Evolutionary conservation across 2,329 filamentous ascomycete species (phyloP), one percentile per base, ranked within the genome.

Genomic region (Cladorrhinum sp.): DNA sequence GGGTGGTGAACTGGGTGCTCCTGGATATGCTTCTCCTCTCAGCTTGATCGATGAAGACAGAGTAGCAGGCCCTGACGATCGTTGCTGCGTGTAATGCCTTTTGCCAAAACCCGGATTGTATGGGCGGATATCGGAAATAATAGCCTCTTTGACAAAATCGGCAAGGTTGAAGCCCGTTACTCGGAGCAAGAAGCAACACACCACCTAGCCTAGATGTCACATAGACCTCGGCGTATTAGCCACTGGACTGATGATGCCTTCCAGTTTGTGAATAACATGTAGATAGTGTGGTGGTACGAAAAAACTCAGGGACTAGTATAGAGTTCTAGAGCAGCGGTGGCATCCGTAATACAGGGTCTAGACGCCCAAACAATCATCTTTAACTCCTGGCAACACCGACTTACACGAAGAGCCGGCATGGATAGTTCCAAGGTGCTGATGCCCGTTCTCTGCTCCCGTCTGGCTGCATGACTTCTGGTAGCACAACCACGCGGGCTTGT

Each of bases 381-480:
- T n/a, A 16, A 22, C 49, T 16, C 22, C 49, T 13, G 8, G 24
- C 6, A 9, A 16, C 49, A 25, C n/a, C n/a, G n/a, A n/a, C n/a
- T n/a, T n/a, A n/a, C n/a, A n/a, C n/a, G n/a, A n/a, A n/a, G n/a
- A n/a, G n/a, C n/a, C n/a, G n/a, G n/a, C n/a, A n/a, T n/a, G n/a
- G n/a, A n/a, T n/a, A n/a, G n/a, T n/a, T n/a, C n/a, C n/a, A 29
- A 13, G 20, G n/a, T 52, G 24, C 50, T 25, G 24, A 52, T 18
- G 20, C 50, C 29, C 20, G 50, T 24, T 18, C 32, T 13, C 32
- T 5, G 20, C 5, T n/a, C 24, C 32, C 32, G 12, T 23, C 2
- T 36, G 27, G 29, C 52, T 16, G 50, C 32, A 52, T 50, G 45
- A 27, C 13, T 49, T 54, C 29, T 13, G 13, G 55, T 61, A 50